Evolutionary conservation across 164 flowering plant genomes (phyloP).

Genomic region (Stephania yunnanensis): DNA sequence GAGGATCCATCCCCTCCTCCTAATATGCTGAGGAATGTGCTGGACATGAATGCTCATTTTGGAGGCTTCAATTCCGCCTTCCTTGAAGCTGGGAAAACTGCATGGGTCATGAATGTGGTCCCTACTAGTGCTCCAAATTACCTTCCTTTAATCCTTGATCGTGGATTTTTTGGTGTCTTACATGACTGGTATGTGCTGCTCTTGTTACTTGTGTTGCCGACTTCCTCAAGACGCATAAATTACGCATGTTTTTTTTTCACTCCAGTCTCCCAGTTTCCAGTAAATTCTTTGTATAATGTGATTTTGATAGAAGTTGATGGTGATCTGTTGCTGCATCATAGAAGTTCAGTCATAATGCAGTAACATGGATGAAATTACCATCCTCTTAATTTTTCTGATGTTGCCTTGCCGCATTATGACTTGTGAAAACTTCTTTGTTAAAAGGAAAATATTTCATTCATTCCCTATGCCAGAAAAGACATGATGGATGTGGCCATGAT

Average conservation of each 20-base stretch:
- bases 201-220: not conserved
- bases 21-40: conserved; percentile 93
- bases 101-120: conserved; percentile 98
- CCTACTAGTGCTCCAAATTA: conserved; percentile 66
- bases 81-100: conserved; percentile 67
- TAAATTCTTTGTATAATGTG: not conserved
- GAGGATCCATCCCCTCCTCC: conserved; percentile 98
- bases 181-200: conserved; percentile 70
- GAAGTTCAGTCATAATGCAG: no score
- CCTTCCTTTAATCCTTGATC: conserved; percentile 81
- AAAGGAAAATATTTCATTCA: no score
- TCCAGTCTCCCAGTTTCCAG: not conserved
- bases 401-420: no score
- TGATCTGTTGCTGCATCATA: not conserved
- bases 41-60: conserved; percentile 94
- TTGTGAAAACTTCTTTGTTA: no score
- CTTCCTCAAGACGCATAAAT: not conserved
- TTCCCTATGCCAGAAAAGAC: no score
- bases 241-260: not conserved
- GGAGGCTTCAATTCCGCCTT: conserved; percentile 93
- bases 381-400: no score
- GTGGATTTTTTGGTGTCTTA: conserved; percentile 82
- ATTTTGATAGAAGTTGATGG: not conserved
- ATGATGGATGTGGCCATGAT: not conserved
- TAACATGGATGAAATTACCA: no score